Conservation (phyloP, 73 alveolate species). For the Tetrahymena elliotti region DNA sequence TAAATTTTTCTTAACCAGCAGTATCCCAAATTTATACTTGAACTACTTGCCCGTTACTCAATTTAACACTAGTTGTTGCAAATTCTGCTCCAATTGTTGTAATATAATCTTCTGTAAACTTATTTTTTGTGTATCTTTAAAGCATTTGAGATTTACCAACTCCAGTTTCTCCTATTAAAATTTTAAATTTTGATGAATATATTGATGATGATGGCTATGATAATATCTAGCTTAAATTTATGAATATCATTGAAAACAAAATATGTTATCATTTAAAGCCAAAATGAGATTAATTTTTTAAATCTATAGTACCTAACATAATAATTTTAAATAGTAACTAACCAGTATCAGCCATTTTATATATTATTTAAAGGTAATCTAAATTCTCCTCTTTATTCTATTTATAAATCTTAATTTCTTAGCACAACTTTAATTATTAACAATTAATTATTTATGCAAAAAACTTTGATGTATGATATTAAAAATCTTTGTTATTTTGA, state of each 20-base stretch:
- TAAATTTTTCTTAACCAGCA: conserved; percentile 54
- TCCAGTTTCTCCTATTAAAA: not conserved
- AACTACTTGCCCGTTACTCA: not conserved
- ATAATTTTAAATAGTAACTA: not conserved
- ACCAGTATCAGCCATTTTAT: not conserved
- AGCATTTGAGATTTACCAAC: not conserved
- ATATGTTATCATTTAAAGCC: not conserved
- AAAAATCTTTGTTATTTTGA: not conserved
- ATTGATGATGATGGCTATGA: too few species aligned
- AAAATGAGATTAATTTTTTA: not conserved
- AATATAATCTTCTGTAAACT: conserved; percentile 41
- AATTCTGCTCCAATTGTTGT: conserved; percentile 62
- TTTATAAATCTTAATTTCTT: not conserved
- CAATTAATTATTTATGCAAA: not conserved
- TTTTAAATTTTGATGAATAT: not conserved
- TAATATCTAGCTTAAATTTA: too few species aligned
- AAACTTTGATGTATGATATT: not conserved
- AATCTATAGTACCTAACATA: not conserved
- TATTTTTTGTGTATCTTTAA: conserved; percentile 17
- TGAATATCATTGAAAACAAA: not conserved
- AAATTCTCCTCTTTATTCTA: not conserved
- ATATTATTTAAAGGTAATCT: not conserved
- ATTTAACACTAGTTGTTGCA: conserved; percentile 17
- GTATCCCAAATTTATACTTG: conserved; percentile 56
- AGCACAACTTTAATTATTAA: not conserved